Evolutionary conservation across 2,329 filamentous ascomycete species (phyloP).

Genomic region (Botryotinia globosa): DNA sequence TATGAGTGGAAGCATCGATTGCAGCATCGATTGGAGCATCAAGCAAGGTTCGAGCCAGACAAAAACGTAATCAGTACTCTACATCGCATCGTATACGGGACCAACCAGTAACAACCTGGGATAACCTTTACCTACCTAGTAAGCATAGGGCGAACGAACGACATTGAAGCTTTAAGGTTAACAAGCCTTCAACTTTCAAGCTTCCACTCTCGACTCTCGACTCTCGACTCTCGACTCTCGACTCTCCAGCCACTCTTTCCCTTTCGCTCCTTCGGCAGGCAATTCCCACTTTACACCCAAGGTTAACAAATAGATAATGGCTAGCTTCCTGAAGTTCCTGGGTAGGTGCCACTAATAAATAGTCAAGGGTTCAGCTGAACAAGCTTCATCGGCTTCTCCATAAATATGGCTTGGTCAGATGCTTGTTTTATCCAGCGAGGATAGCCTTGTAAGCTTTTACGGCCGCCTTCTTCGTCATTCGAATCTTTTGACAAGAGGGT

Average conservation of each 20-base stretch:
- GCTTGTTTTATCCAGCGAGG: not conserved
- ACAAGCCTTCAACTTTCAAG: slow-evolving; percentile 1
- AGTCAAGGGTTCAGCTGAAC: slow-evolving; percentile 9
- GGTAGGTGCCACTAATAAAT: not conserved
- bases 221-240: not conserved
- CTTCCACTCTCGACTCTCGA: not conserved
- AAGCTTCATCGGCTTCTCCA: slow-evolving; percentile 13
- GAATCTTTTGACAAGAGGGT: not conserved
- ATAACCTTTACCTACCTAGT: too few species aligned
- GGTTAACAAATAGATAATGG: not conserved
- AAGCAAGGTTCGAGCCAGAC: not conserved
- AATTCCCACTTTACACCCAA: not conserved
- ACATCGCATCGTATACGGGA: not conserved
- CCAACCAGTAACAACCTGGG: not conserved
- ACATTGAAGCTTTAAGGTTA: slow-evolving; percentile 6
- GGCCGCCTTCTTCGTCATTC: not conserved
- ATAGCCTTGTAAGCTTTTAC: not conserved
- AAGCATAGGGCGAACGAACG: not conserved
- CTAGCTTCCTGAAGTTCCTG: not conserved
- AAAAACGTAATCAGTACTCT: not conserved
- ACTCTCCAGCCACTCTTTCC: too few species aligned
- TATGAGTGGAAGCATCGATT: not conserved
- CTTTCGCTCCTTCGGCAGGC: not conserved
- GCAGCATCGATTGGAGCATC: not conserved
- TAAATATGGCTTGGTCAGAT: not conserved